A percentile compares a stretch with the other conserved stretches of the same genome.
These are phyloP conservation scores for Mercurialis annua DNA, from an alignment of 345 rosid species.

Conservation along the genomic window DNA sequence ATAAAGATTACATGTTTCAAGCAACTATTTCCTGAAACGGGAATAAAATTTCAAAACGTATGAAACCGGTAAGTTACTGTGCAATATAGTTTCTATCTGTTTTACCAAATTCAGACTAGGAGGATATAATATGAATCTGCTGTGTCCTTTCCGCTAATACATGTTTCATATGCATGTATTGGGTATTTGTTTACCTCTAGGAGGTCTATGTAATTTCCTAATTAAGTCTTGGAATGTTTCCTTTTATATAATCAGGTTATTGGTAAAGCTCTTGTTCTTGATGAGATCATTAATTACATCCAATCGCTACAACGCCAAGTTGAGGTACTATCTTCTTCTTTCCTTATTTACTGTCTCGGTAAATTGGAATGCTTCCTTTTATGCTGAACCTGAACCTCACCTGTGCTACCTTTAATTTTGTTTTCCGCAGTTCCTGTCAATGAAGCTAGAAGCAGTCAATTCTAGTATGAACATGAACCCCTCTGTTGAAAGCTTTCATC, in stretches of 20 bases:
- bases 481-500: slow-evolving; percentile 20
- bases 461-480: slow-evolving; percentile 21
- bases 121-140: slow-evolving; percentile 3
- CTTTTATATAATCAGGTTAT: slow-evolving; percentile 46
- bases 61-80: no score
- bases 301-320: slow-evolving; percentile 83
- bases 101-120: neutral
- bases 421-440: slow-evolving; percentile 29
- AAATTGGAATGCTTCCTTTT: neutral
- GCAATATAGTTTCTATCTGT: no score
- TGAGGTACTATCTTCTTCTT: slow-evolving; percentile 45
- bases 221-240: neutral
- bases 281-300: slow-evolving; percentile 88
- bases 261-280: slow-evolving; percentile 86
- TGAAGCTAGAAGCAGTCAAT: slow-evolving; percentile 34
- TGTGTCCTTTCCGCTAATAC: neutral
- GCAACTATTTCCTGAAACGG: no score
- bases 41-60: no score
- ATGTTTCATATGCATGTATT: neutral
- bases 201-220: neutral
- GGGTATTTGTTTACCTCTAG: neutral
- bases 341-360: neutral
- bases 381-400: slow-evolving; percentile 11
- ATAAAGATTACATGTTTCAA: no score
- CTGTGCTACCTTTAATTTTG: slow-evolving; percentile 12